A percentile compares a stretch with the other conserved stretches of the same genome.
Evolutionary conservation across 164 flowering plant genomes (phyloP).

Genomic region (Taxillus chinensis): DNA sequence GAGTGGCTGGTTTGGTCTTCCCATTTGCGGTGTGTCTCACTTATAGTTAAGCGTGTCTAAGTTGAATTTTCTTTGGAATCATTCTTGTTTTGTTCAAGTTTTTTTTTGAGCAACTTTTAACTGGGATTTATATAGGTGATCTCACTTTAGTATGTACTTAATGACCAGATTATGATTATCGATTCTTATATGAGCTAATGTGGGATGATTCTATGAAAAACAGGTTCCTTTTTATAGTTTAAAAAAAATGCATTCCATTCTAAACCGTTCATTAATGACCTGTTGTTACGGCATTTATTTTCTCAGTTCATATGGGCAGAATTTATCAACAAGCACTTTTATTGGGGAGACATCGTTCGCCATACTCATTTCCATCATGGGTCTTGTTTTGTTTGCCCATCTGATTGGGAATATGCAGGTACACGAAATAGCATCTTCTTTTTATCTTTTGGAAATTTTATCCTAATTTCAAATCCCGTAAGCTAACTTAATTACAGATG

Average conservation of each 20-base stretch:
- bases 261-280: neutral
- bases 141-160: neutral
- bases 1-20: too few relatives aligned
- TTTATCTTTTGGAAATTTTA: too few relatives aligned
- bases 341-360: conserved; percentile 83
- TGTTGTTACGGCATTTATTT: neutral
- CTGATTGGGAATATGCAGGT: conserved; percentile 99
- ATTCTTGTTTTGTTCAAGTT: too few relatives aligned
- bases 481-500: too few relatives aligned
- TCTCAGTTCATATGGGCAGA: conserved; percentile 89
- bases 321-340: conserved; percentile 64
- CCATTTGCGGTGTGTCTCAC: too few relatives aligned
- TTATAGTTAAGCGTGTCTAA: too few relatives aligned
- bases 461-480: too few relatives aligned
- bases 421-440: conserved; percentile 5
- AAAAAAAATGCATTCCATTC: too few relatives aligned
- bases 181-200: neutral
- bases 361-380: conserved; percentile 75
- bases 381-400: conserved; percentile 85
- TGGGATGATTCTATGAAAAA: neutral
- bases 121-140: too few relatives aligned
- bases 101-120: too few relatives aligned
- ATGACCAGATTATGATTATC: neutral
- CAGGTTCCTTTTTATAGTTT: too few relatives aligned
- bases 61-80: too few relatives aligned